Base-by-base conservation (phyloP, 2,329 filamentous ascomycete genomes). In the Stylonectria norvegica region DNA sequence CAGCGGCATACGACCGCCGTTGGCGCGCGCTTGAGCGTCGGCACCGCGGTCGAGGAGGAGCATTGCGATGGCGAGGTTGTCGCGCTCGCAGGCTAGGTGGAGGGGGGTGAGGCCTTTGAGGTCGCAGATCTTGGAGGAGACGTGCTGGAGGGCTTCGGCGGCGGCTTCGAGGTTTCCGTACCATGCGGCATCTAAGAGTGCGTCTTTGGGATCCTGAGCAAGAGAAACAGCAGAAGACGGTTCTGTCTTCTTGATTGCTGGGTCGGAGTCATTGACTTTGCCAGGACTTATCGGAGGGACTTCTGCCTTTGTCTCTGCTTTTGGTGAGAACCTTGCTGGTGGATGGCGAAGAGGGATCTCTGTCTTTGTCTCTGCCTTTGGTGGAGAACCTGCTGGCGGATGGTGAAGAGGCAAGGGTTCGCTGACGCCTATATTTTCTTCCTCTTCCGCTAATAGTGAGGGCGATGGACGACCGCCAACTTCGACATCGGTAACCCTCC, bases 61-160 rank as follows among this genome's bases (percentile, higher is more conserved):
- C 51, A 63, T 62, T n/a, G 60, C 53, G 5, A 62, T 54, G 8
- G 61, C 59, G 18, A 62, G 50, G 22, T 60, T 48, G 35, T 64
- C 62, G 1, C 58, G 52, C 20, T 64, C 58, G 0, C 56, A 52
- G 3, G 61, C 60, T 4, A 62, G 55, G 20, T 63, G 60, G 0
- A 63, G 47, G 0, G 60, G 49, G 1, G 60, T 63, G 3, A 62
- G 50, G 17, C 59, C 60, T 5, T 55, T 53, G 4, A 50, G 42
- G 23, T 63, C 60, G 25, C 58, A 59, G 3, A 49, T 53, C 25
- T 43, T 52, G 11, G 48, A 44, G 1, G 58, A 52, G 5, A 51
- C 50, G 14, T 55, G 32, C 1, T 47, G 47, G 12, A 63, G 50
- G 2, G 58, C 57, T 0, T 48, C 42, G 5, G 38, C 46, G 3